Percentiles rank a stretch among this genome's conserved stretches.
Conservation (phyloP, 345 rosid genomes). For the Arabis hirsuta region DNA sequence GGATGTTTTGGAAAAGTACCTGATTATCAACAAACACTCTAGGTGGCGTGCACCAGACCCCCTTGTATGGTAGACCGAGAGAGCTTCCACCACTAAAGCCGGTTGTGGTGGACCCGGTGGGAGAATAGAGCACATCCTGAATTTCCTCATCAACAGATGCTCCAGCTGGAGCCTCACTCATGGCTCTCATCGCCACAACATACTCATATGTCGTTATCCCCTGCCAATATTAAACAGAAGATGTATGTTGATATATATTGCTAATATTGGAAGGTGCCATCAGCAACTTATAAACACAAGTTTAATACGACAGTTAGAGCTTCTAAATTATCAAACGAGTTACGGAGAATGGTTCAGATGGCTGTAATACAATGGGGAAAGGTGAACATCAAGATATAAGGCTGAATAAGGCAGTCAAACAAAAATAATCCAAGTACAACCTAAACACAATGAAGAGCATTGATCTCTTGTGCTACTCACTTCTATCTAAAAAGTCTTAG, state of each 20-base stretch:
- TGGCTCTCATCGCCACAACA: constrained; percentile 90
- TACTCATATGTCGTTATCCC: constrained; percentile 94
- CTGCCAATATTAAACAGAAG: constrained; percentile 41
- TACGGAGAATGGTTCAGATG: neutral
- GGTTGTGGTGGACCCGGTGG: constrained; percentile 85
- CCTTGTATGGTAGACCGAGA: constrained; percentile 75
- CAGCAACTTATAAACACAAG: constrained; percentile 14
- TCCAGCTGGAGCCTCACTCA: constrained; percentile 88
- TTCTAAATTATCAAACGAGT: neutral
- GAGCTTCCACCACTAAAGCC: constrained; percentile 95
- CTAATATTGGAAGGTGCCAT: constrained; percentile 12
- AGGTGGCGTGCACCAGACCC: constrained; percentile 98
- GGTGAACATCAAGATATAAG: constrained; percentile 9
- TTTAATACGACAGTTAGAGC: neutral
- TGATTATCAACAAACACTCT: constrained; percentile 92
- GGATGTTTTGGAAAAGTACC: constrained; percentile 50
- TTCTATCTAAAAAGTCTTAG: neutral
- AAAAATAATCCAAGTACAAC: constrained; percentile 13
- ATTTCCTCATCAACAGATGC: constrained; percentile 72
- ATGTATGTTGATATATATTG: constrained; percentile 10
- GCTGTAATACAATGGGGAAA: neutral
- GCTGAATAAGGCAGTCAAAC: neutral
- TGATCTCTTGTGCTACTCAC: constrained; percentile 12
- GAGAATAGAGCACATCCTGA: constrained; percentile 69
- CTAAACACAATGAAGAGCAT: constrained; percentile 15